phyloP scores from a whole-genome alignment of 495 filamentous ascomycete genomes.

The Penicillium macrosclerotiorum region DNA sequence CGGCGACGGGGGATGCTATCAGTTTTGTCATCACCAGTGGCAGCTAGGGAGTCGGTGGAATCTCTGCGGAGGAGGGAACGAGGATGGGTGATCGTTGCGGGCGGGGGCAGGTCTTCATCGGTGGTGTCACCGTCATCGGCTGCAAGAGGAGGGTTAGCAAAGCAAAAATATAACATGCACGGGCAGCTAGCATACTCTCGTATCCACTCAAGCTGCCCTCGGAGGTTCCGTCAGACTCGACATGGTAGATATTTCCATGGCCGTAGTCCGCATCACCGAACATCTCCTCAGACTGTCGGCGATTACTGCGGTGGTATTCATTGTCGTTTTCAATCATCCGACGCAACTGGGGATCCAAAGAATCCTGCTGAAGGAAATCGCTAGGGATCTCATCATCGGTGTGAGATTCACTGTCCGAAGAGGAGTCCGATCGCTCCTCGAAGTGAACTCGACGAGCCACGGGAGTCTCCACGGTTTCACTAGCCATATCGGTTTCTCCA shows the following conservation, averaged over 20 bases:
- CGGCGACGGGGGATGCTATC: constrained; percentile 49
- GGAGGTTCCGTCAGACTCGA: constrained; percentile 53
- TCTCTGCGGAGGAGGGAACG: constrained; percentile 56
- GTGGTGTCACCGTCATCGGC: constrained; percentile 82
- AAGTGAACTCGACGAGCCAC: constrained; percentile 51
- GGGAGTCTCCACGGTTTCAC: constrained; percentile 42
- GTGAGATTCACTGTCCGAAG: constrained; percentile 50
- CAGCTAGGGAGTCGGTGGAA: constrained; percentile 46
- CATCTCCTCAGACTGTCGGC: constrained; percentile 43
- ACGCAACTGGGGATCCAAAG: constrained; percentile 65
- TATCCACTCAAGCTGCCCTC: constrained; percentile 68
- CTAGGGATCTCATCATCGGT: constrained; percentile 63
- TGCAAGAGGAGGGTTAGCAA: constrained; percentile 56
- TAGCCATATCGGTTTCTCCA: constrained; percentile 42
- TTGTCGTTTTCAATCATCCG: constrained; percentile 66
- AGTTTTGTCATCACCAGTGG: constrained; percentile 51
- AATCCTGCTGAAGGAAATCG: constrained; percentile 69
- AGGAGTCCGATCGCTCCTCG: constrained; percentile 48
- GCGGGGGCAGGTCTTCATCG: constrained; percentile 71
- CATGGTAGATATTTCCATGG: constrained; percentile 49
- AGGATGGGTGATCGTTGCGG: constrained; percentile 52
- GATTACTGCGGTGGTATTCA: constrained; percentile 39
- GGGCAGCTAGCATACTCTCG: constrained; percentile 58
- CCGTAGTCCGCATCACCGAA: constrained; percentile 46
- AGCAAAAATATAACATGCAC: constrained; percentile 6